Conservation (phyloP, 2,329 filamentous ascomycete genomes). For the Leptographium flavum region DNA sequence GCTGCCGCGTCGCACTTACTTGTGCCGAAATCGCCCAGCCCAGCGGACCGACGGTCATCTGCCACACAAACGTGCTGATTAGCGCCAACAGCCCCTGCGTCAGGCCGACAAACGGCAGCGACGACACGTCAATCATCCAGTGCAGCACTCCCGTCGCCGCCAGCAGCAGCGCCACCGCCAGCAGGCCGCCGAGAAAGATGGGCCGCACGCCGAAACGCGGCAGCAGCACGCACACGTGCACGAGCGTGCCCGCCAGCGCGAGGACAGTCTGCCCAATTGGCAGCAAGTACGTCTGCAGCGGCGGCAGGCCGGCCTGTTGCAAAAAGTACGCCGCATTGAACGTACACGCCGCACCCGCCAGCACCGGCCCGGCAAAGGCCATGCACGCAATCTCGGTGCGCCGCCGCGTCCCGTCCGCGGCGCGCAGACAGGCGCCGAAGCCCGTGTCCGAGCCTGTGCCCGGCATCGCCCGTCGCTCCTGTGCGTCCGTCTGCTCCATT, state of each 20-base stretch:
- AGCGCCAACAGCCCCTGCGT: slow-evolving; percentile 7
- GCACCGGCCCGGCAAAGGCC: slow-evolving; percentile 16
- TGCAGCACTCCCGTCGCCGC: slow-evolving; percentile 12
- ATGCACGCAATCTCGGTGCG: slow-evolving; percentile 30
- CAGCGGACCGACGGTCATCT: slow-evolving; percentile 23
- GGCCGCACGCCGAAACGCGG: slow-evolving; percentile 8
- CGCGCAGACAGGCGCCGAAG: slow-evolving; percentile 34
- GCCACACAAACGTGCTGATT: slow-evolving; percentile 15
- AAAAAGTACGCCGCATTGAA: slow-evolving; percentile 17
- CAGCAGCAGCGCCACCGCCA: slow-evolving; percentile 8
- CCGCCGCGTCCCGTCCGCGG: slow-evolving; percentile 26
- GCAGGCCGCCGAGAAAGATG: slow-evolving; percentile 10
- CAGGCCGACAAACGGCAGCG: not conserved
- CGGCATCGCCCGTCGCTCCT: too few relatives aligned
- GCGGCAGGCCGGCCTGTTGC: slow-evolving; percentile 16
- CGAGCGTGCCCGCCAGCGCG: slow-evolving; percentile 7
- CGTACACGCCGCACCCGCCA: slow-evolving; percentile 20
- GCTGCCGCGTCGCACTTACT: slow-evolving; percentile 19
- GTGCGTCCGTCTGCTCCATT: slow-evolving; percentile 28
- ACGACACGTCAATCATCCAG: not conserved
- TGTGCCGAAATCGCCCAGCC: slow-evolving; percentile 20
- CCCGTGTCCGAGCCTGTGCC: slow-evolving; percentile 23
- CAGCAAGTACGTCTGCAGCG: slow-evolving; percentile 18
- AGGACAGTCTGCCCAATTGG: slow-evolving; percentile 20
- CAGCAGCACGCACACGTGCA: slow-evolving; percentile 9